Evolutionary conservation across 495 filamentous ascomycete genomes (phyloP), one percentile per base, ranked within the genome.

Genomic region (Acidomyces sp.): DNA sequence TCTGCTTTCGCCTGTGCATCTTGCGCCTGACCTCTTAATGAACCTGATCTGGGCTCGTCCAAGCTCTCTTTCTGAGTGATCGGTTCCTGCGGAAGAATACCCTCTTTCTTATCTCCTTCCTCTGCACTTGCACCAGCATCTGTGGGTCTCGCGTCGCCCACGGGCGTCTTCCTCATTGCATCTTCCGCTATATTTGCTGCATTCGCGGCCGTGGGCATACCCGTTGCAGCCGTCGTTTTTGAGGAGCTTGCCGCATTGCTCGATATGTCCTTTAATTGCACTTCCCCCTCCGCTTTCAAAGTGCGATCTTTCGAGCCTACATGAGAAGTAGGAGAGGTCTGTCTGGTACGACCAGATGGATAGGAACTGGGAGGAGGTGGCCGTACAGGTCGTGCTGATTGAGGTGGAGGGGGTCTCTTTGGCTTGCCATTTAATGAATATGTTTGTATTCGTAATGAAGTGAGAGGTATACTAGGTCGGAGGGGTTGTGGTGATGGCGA

Each of bases 321-420:
- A n/a, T n/a, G n/a, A n/a, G n/a, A n/a, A n/a, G 43, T 43, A 4
- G 48, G 48, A 17, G 47, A 49, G 23, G 48, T 51, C 26, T 51
- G 48, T 19, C 38, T 20, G 17, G 34, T n/a, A 15, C 26, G 26
- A 16, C 26, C 12, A 2, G 33, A 41, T 1, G 46, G 35, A 22
- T 35, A 32, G 16, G 31, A 10, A 29, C 15, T 25, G 18, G 20
- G 18, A 6, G 33, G 6, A 16, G 42, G 42, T 21, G 25, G 2
- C 15, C 24, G 23, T 12, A 17, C 13, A 3, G 21, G 9, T 4
- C 13, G 5, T 13, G 20, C 23, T 27, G 42, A 35, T 5, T 33
- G 42, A 13, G 42, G 42, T 18, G 42, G 42, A 17, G 42, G 42
- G n/a, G 42, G 42, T 45, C 34, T 10, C 27, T 19, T 10, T 15